Conservation (phyloP, 139 green algal genomes). For the Picochlorum sp. region DNA sequence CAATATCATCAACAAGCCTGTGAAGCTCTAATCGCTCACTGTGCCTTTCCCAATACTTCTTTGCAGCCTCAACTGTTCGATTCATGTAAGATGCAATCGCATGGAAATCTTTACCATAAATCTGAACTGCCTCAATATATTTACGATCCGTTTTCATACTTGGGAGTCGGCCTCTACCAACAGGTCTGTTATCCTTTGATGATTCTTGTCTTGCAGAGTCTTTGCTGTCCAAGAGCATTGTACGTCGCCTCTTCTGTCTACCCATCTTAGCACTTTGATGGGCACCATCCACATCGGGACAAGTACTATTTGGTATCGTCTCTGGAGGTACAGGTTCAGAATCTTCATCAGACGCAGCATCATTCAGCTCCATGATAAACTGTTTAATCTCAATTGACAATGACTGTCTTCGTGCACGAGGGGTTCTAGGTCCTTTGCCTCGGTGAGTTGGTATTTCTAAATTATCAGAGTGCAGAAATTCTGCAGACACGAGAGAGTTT, state of each 20-base stretch:
- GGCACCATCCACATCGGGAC: not conserved
- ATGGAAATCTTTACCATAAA: constrained; percentile 29
- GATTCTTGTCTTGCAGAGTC: not conserved
- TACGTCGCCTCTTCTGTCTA: not conserved
- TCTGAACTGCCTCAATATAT: constrained; percentile 43
- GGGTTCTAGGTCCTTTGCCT: too few species aligned
- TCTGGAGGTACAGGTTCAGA: too few species aligned
- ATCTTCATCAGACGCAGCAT: too few species aligned
- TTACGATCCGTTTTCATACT: constrained; percentile 20
- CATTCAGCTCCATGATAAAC: too few species aligned
- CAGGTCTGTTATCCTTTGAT: not conserved
- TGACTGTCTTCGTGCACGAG: too few species aligned
- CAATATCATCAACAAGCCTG: constrained; percentile 6
- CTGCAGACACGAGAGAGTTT: too few species aligned
- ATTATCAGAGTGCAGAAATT: too few species aligned
- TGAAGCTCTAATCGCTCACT: constrained; percentile 42
- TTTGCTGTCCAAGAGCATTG: not conserved
- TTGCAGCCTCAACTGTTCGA: constrained; percentile 23
- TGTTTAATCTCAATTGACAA: too few species aligned
- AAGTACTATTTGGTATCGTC: not conserved
- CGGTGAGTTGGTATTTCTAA: too few species aligned
- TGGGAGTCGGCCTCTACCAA: constrained; percentile 1
- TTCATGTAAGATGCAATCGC: constrained; percentile 31
- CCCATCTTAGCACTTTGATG: not conserved
- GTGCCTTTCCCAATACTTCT: constrained; percentile 44